phyloP scores from a whole-genome alignment of 1,284 basidiomycete genomes.

The Meira miltonrushii region DNA sequence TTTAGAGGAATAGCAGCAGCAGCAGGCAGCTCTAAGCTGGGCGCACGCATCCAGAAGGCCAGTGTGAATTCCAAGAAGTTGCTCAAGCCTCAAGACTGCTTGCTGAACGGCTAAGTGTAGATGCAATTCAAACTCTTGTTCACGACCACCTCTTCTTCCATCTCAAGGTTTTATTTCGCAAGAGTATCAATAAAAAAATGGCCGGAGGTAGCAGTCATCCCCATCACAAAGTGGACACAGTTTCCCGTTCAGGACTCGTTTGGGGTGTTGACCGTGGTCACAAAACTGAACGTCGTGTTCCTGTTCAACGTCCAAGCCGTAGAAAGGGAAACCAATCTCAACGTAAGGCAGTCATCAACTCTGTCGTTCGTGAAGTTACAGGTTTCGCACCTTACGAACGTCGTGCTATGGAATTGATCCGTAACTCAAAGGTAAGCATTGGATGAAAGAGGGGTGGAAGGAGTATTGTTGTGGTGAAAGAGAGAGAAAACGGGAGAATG shows the following conservation, averaged over 20 bases:
- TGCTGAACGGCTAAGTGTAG: too few relatives aligned
- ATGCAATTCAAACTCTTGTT: too few relatives aligned
- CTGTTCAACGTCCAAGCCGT: slow-evolving; percentile 74
- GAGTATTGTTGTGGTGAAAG: not conserved
- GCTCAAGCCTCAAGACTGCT: too few relatives aligned
- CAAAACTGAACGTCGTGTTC: slow-evolving; percentile 80
- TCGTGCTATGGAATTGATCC: slow-evolving; percentile 95
- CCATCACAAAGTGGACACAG: slow-evolving; percentile 13
- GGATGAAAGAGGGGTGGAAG: not conserved
- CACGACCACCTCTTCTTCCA: too few relatives aligned
- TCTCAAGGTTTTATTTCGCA: too few relatives aligned
- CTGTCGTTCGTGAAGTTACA: slow-evolving; percentile 57
- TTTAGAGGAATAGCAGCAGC: too few relatives aligned
- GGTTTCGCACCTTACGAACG: slow-evolving; percentile 99
- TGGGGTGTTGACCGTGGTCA: slow-evolving; percentile 87
- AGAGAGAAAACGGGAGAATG: not conserved
- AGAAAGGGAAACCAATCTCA: slow-evolving; percentile 80
- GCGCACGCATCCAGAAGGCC: too few relatives aligned
- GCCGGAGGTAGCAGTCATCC: slow-evolving; percentile 3
- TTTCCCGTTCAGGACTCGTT: slow-evolving; percentile 66
- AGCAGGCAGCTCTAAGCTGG: too few relatives aligned
- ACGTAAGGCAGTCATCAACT: slow-evolving; percentile 53
- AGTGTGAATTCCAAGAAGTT: too few relatives aligned
- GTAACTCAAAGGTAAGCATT: slow-evolving; percentile 82
- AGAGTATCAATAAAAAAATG: slow-evolving; percentile 1